Percentiles rank a stretch among this genome's conserved stretches.
These are phyloP conservation scores for Trichoderma asperellum DNA, from an alignment of 2,329 filamentous ascomycete genomes.

Conservation along the genomic window DNA sequence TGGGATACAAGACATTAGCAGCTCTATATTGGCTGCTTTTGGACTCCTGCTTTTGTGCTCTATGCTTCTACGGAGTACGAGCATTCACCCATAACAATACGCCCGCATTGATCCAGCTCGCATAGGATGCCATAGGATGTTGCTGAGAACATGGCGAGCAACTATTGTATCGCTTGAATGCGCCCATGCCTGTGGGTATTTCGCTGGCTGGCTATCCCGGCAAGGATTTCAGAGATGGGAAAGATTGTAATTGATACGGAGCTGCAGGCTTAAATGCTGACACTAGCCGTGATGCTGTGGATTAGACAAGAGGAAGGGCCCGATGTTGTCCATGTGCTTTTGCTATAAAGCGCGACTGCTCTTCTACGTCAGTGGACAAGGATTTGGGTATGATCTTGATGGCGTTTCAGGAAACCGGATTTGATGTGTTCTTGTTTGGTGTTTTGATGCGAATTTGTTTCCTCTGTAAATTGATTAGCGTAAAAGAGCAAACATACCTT, in stretches of 20 bases:
- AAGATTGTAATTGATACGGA: too few relatives aligned
- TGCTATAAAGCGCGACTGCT: background rate
- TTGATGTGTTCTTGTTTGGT: background rate
- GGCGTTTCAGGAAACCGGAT: constrained; percentile 13
- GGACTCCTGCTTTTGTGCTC: background rate
- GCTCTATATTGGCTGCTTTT: background rate
- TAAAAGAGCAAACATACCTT: background rate
- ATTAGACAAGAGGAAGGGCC: background rate
- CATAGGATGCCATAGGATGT: background rate
- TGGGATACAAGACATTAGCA: background rate
- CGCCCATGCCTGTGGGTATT: too few relatives aligned
- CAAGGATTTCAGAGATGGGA: background rate
- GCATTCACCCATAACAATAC: background rate
- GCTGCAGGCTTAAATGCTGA: background rate
- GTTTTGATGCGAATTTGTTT: background rate
- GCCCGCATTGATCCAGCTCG: background rate
- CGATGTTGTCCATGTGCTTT: background rate
- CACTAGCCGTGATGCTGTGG: background rate
- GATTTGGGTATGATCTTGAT: background rate
- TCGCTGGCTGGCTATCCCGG: background rate
- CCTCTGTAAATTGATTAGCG: background rate
- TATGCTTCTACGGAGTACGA: background rate
- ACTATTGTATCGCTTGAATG: background rate
- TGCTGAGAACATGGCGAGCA: background rate
- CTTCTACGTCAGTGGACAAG: background rate